A percentile compares a stretch with the other conserved stretches of the same genome.
phyloP scores from a whole-genome alignment of 2,329 filamentous ascomycete species.

The Colletotrichum incanum region DNA sequence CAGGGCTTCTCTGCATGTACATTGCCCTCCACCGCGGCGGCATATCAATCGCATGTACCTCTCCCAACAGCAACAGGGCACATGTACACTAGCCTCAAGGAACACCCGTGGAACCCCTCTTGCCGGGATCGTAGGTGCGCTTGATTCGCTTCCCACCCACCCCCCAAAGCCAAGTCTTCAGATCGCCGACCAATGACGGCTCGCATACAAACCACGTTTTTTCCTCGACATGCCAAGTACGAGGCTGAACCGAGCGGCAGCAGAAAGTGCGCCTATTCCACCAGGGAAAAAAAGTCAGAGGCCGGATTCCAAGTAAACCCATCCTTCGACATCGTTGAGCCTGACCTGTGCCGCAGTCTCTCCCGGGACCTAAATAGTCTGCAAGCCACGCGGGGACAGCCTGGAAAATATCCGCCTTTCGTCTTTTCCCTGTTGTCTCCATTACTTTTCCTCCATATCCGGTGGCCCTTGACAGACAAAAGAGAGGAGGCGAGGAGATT shows the following conservation, averaged over 20 bases:
- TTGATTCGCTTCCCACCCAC: slow-evolving; percentile 20
- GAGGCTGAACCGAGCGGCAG: slow-evolving; percentile 45
- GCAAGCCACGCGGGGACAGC: not conserved
- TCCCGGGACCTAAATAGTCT: not conserved
- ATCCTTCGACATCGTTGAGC: not conserved
- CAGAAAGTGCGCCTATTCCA: slow-evolving; percentile 10
- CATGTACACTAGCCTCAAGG: slow-evolving; percentile 31
- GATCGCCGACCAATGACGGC: slow-evolving; percentile 44
- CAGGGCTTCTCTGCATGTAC: slow-evolving; percentile 8
- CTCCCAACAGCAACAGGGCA: slow-evolving; percentile 1
- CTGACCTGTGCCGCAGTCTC: not conserved
- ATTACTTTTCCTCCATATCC: not conserved
- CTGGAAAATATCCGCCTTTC: no score
- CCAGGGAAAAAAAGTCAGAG: not conserved
- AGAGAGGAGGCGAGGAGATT: not conserved
- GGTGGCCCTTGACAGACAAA: not conserved
- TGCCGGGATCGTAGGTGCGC: not conserved
- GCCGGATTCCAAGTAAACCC: not conserved
- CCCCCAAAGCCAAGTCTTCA: slow-evolving; percentile 40
- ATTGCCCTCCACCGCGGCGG: not conserved
- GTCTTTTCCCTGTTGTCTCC: no score
- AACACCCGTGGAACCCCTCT: slow-evolving; percentile 28
- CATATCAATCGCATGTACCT: not conserved
- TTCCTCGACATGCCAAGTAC: slow-evolving; percentile 46
- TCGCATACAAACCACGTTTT: slow-evolving; percentile 46